These are phyloP conservation scores for Lactifluus piperatus DNA, from an alignment of 768 basidiomycete genomes.

Conservation along the genomic window DNA sequence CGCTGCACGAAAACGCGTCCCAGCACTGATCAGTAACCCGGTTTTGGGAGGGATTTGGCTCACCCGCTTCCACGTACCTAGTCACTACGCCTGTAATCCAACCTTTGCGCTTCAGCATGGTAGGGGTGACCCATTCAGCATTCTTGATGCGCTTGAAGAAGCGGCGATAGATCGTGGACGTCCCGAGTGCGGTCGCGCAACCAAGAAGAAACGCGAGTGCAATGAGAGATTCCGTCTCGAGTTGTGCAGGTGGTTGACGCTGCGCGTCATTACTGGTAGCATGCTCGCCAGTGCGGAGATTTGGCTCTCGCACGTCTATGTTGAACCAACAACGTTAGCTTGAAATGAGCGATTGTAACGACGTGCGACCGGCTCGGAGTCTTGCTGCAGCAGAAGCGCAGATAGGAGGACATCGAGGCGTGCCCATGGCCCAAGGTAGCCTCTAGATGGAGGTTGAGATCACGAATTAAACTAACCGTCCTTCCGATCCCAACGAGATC, in stretches of 20 bases:
- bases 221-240: not conserved
- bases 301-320: constrained; percentile 48
- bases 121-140: constrained; percentile 62
- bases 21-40: not conserved
- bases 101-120: constrained; percentile 43
- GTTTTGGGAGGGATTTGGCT: too few relatives aligned
- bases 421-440: not conserved
- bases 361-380: not conserved
- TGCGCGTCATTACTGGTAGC: not conserved
- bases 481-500: not conserved
- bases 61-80: constrained; percentile 41
- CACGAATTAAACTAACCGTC: not conserved
- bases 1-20: constrained; percentile 34
- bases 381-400: not conserved
- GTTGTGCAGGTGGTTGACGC: not conserved
- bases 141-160: constrained; percentile 53
- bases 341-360: not conserved
- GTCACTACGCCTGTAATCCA: constrained; percentile 81
- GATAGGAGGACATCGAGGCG: not conserved
- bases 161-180: constrained; percentile 33
- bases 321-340: constrained; percentile 48
- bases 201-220: constrained; percentile 28
- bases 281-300: constrained; percentile 34
- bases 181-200: constrained; percentile 29
- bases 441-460: not conserved